A percentile compares a stretch with the other conserved stretches of the same genome.
Conservation (phyloP, 2,329 filamentous ascomycete genomes). For the Zelopaecilomyces penicillatus region DNA sequence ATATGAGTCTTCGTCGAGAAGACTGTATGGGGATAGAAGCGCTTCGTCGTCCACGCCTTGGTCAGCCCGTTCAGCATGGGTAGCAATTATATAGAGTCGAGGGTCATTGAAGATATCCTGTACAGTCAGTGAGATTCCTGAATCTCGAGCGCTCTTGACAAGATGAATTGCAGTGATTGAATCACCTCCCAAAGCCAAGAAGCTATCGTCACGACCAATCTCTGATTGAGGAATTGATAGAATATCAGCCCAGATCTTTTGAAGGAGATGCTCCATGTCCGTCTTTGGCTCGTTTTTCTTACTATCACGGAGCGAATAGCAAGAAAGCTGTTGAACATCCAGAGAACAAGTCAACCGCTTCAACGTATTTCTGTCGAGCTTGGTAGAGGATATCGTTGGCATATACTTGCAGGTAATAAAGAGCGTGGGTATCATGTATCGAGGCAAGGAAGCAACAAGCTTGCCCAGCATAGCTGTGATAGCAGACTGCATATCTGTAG, state of each 20-base stretch:
- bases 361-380: background rate
- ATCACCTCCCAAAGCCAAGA: slow-evolving; percentile 31
- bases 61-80: slow-evolving; percentile 5
- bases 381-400: background rate
- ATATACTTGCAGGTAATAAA: background rate
- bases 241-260: too few relatives aligned
- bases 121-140: slow-evolving; percentile 17
- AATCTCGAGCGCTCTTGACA: slow-evolving; percentile 25
- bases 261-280: too few relatives aligned
- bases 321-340: too few relatives aligned
- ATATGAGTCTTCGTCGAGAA: too few relatives aligned
- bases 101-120: slow-evolving; percentile 15
- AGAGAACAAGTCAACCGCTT: too few relatives aligned
- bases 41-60: too few relatives aligned
- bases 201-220: slow-evolving; percentile 23
- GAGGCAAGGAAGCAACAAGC: slow-evolving; percentile 2
- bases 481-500: background rate
- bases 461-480: background rate
- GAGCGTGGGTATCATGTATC: background rate
- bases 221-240: too few relatives aligned
- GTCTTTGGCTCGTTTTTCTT: too few relatives aligned
- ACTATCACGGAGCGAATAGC: too few relatives aligned
- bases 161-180: slow-evolving; percentile 31
- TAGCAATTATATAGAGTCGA: too few relatives aligned
- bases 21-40: too few relatives aligned